Evolutionary conservation across 495 filamentous ascomycete genomes (phyloP).

Genomic region (Aspergillus ostianus): DNA sequence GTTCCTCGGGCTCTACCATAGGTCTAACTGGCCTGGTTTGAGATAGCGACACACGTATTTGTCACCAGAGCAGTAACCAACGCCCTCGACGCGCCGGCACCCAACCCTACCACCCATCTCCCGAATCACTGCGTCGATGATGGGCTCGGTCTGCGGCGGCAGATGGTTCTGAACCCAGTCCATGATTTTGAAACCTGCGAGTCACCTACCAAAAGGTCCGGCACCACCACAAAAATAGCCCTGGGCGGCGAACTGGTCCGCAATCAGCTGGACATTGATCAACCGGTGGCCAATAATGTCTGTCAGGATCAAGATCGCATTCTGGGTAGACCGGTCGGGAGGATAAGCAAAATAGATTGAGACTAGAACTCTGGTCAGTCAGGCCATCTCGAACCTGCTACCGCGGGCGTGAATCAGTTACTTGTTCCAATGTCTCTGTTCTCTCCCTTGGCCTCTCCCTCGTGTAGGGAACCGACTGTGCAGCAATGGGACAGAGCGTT

Average conservation of each 20-base stretch:
- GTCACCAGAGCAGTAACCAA: conserved; percentile 77
- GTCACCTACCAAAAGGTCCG: conserved; percentile 45
- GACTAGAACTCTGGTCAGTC: conserved; percentile 8
- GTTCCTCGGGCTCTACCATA: conserved; percentile 68
- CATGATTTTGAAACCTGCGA: too few relatives aligned
- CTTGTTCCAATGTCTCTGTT: background rate
- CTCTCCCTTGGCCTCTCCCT: conserved; percentile 15
- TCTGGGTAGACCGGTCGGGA: conserved; percentile 25
- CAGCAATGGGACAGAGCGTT: background rate
- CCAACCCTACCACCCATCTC: conserved; percentile 54
- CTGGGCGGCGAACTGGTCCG: conserved; percentile 72
- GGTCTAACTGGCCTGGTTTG: conserved; percentile 23
- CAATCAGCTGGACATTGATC: conserved; percentile 39
- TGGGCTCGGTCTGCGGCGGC: conserved; percentile 53
- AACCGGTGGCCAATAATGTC: conserved; percentile 31
- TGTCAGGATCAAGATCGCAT: conserved; percentile 29
- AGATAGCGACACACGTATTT: conserved; percentile 47
- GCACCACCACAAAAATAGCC: conserved; percentile 73
- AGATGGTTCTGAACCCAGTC: conserved; percentile 41
- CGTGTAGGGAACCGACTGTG: conserved; percentile 14
- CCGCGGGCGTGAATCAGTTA: conserved; percentile 8
- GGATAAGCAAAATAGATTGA: conserved; percentile 27
- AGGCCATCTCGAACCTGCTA: conserved; percentile 19
- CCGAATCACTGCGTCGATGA: conserved; percentile 52
- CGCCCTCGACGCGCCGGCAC: conserved; percentile 54